Evolutionary conservation across 257 asterid genomes (phyloP), one percentile per base, ranked within the genome.

Genomic region (Osmanthus fragrans): DNA sequence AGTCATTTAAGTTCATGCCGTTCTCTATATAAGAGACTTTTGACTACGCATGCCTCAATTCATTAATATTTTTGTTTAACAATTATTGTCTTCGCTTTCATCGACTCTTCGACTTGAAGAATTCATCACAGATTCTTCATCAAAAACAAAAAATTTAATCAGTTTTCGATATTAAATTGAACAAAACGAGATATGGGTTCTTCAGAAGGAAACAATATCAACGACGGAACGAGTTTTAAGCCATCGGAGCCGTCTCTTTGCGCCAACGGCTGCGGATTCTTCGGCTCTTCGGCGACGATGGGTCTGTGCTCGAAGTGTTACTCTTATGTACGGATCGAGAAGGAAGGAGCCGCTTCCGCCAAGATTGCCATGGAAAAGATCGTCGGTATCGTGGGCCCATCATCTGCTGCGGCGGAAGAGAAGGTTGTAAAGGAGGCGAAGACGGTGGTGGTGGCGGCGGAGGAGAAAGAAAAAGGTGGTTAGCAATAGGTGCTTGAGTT

Each of bases 191-290:
- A 54, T 51, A 88, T 88, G 92, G 81, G 84, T 51, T 76, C 91
- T 0, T 69, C 75, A 30, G 87, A 85, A 65, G 90, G 84, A 42
- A 86, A 86, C 77, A 81, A 84, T 36, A 78, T 86, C 39, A 79
- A 76, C 80, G 86, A 77, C 29, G 84, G 76, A 21, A 80, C 87
- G 12, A 82, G 85, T 42, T 88, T 69, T 16, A 82, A 74, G 74
- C 80, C 85, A 66, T 75, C 90, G 49, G 89, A 84, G 66, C 80
- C 81, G 60, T 32, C 71, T 18, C 66, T 71, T 1, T 87, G 93
- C 72, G 60, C 77, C 12, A 77, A 79, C 29, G 86, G 90, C 25
- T 89, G 93, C 71, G 90, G 93, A 2, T 87, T 87, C 72, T 89
- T 81, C 51, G 91, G 91, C 29, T 47, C 90, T 67, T 79, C 87